Evolutionary conservation across 192 early-diverging fungal genomes (phyloP), one percentile per base, ranked within the genome.

Genomic region (Coemansia sp.): DNA sequence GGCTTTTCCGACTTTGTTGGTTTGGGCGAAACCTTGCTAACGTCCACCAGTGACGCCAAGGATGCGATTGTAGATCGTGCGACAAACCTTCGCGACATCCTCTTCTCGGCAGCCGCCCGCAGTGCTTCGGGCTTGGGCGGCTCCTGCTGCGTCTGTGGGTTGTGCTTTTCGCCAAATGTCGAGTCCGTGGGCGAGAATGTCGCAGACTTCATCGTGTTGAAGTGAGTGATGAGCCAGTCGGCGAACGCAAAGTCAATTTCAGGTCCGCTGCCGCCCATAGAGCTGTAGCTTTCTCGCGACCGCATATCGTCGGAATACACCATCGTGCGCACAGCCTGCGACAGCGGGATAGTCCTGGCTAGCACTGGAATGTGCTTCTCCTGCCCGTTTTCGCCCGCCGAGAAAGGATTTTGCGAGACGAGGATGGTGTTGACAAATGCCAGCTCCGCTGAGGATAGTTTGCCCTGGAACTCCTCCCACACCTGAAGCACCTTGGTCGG

Each of bases 351-450:
- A 23, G 80, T 70, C 28, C 80, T 75, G 23, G 80, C 75, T 62
- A 82, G 23, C 21, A 77, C 64, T 7, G 74, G 80, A 9, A 76
- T 77, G 59, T 82, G 70, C 62, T 73, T 76, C n/a, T 81, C 74
- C 39, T 68, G 60, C 30, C 62, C 44, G 49, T 26, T 43, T 19
- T 70, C 66, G 21, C 59, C 75, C 64, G 58, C 30, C 4, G 75
- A 72, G 61, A 82, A 82, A 44, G 80, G 80, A 30, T 82, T 82
- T 49, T 82, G 80, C 60, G 80, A 82, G 0, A 82, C 75, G 26
- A 82, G 69, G 47, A 76, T 62, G 7, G 74, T 72, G 69, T 82
- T 82, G 30, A 82, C 30, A 43, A 77, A 76, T 3, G 43, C 72
- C 35, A 71, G 72, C 59, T 82, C 80, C 0, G 75, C 43, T 32